Evolutionary conservation across 225 moss, liverwort and hornwort species (phyloP).

Genomic region (Physcomitrium patens): DNA sequence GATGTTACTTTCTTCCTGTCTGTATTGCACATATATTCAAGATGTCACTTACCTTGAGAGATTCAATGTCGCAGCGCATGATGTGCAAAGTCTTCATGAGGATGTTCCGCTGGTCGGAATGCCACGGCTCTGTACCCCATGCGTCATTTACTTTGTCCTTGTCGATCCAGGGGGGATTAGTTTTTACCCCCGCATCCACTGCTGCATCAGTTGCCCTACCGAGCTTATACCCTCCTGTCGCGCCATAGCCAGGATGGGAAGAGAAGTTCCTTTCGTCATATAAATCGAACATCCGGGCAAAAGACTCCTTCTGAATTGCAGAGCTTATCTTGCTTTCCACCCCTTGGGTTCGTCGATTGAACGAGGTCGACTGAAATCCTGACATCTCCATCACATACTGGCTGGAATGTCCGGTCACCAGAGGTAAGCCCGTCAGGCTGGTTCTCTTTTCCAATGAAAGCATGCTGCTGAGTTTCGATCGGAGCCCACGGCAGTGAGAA

Average conservation of each 20-base stretch:
- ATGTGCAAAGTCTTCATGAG: constrained; percentile 58
- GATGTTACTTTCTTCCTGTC: not conserved
- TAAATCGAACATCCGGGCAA: constrained; percentile 43
- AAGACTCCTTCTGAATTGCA: constrained; percentile 43
- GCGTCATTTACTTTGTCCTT: constrained; percentile 30
- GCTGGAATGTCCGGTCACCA: constrained; percentile 31
- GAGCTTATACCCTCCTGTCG: constrained; percentile 8
- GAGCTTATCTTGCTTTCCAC: constrained; percentile 43
- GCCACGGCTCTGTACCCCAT: constrained; percentile 51
- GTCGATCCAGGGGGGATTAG: constrained; percentile 40
- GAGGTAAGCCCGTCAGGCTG: not conserved
- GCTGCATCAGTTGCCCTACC: constrained; percentile 17
- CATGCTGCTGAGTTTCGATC: constrained; percentile 53
- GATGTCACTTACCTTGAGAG: constrained; percentile 44
- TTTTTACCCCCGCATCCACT: constrained; percentile 13
- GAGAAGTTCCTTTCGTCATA: constrained; percentile 37
- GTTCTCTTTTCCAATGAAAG: constrained; percentile 19
- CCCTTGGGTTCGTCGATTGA: constrained; percentile 28
- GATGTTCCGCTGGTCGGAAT: constrained; percentile 43
- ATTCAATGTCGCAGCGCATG: constrained; percentile 64
- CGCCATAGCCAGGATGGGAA: constrained; percentile 23
- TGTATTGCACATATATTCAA: not conserved
- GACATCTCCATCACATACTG: constrained; percentile 44
- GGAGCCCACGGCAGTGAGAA: constrained; percentile 35
- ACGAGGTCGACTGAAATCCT: constrained; percentile 33